Evolutionary conservation across 2,329 filamentous ascomycete species (phyloP).

Genomic region (Arthroderma sp.): DNA sequence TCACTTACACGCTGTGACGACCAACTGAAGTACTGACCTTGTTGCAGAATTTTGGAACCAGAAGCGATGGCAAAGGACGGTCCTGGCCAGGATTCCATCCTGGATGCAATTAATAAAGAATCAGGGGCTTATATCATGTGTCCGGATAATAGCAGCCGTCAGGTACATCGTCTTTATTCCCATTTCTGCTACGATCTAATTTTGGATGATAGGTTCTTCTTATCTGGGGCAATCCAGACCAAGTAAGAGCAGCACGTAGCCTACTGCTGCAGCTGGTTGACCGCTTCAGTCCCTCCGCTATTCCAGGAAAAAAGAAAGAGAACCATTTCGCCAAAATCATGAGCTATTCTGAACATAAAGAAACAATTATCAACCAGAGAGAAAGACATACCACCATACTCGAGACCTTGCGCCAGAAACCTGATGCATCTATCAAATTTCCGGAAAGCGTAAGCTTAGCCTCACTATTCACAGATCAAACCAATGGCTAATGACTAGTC

Average conservation of each 20-base stretch:
- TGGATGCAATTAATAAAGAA: slow-evolving; percentile 16
- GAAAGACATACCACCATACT: slow-evolving; percentile 15
- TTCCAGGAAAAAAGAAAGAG: slow-evolving; percentile 10
- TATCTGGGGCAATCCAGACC: slow-evolving; percentile 17
- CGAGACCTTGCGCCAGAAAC: slow-evolving; percentile 16
- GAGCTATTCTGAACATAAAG: slow-evolving; percentile 15
- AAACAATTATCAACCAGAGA: slow-evolving; percentile 13
- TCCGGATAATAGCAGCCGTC: slow-evolving; percentile 13
- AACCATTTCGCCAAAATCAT: slow-evolving; percentile 16
- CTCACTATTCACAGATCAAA: neutral
- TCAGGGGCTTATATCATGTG: slow-evolving; percentile 18
- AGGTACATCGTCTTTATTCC: slow-evolving; percentile 9
- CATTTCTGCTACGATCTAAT: neutral
- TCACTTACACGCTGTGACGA: neutral
- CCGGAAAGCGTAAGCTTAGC: slow-evolving; percentile 15
- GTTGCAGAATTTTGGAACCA: too few species aligned
- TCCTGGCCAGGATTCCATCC: slow-evolving; percentile 2
- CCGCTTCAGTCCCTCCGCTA: slow-evolving; percentile 2
- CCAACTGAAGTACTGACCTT: neutral
- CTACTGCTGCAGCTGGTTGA: slow-evolving; percentile 12
- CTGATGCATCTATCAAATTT: slow-evolving; percentile 13
- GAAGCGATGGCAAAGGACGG: too few species aligned
- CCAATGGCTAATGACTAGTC: slow-evolving; percentile 3
- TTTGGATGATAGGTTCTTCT: slow-evolving; percentile 11
- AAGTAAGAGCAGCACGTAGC: slow-evolving; percentile 14